These are phyloP conservation scores for Boletus insuetus DNA, from an alignment of 768 basidiomycete species.

Conservation along the genomic window DNA sequence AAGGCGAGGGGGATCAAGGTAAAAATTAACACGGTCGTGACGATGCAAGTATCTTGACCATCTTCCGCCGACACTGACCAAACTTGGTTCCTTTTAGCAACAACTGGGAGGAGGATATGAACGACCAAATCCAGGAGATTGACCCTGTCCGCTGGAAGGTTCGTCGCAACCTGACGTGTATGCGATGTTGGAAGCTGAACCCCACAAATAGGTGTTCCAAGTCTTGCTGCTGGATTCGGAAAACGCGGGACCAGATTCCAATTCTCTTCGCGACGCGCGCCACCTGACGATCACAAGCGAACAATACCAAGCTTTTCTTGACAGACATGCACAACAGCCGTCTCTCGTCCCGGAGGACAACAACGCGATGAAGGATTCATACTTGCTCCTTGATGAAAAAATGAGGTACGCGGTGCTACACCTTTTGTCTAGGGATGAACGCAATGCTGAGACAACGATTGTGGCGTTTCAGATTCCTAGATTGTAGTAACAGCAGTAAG, in stretches of 20 bases:
- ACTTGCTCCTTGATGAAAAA: conserved; percentile 36
- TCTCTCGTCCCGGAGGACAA: conserved; percentile 38
- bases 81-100: conserved; percentile 15
- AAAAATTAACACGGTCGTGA: conserved; percentile 37
- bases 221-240: conserved; percentile 30
- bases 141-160: conserved; percentile 37
- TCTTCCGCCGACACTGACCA: neutral
- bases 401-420: conserved; percentile 28
- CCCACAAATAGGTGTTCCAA: conserved; percentile 27
- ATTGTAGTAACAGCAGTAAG: conserved; percentile 33
- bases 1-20: conserved; percentile 35
- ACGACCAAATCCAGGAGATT: conserved; percentile 27
- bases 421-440: neutral
- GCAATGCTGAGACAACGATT: neutral
- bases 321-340: conserved; percentile 24
- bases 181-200: neutral
- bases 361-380: conserved; percentile 38
- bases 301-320: conserved; percentile 35
- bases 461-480: conserved; percentile 24
- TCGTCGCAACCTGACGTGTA: neutral
- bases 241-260: conserved; percentile 24
- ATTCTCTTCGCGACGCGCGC: conserved; percentile 28
- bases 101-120: conserved; percentile 38
- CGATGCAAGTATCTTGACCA: conserved; percentile 12
- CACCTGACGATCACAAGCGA: conserved; percentile 29